Conservation (phyloP, 2,329 filamentous ascomycete species). For the Sporothrix mexicana region DNA sequence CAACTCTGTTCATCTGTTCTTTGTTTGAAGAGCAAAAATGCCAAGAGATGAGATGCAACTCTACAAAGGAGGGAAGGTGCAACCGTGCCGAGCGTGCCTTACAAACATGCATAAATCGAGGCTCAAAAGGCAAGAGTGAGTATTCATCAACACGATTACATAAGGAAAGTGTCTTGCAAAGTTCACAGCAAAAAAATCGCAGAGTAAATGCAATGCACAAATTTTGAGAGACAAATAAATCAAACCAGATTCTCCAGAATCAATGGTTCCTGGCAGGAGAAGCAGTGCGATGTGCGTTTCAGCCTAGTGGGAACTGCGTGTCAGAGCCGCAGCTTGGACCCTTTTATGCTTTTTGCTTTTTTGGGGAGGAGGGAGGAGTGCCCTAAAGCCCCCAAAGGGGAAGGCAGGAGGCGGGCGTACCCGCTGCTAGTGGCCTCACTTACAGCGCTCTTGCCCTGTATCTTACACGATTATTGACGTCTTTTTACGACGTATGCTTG, state of each 20-base stretch:
- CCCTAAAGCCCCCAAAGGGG: background rate
- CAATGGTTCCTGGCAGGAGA: constrained; percentile 14
- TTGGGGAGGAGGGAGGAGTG: constrained; percentile 8
- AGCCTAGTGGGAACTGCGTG: constrained; percentile 38
- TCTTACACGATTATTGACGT: background rate
- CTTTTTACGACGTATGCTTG: background rate
- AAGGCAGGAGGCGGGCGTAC: constrained; percentile 20
- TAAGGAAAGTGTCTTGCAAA: background rate
- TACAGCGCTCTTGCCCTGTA: background rate
- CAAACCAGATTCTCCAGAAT: background rate
- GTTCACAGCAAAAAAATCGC: background rate
- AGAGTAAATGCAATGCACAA: background rate
- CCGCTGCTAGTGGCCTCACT: constrained; percentile 21
- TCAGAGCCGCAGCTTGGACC: constrained; percentile 37
- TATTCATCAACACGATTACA: background rate
- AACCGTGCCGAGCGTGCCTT: no score
- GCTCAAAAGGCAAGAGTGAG: no score
- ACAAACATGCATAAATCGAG: background rate
- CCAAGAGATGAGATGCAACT: constrained; percentile 21
- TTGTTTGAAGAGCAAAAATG: no score
- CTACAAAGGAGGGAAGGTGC: background rate
- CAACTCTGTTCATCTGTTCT: background rate
- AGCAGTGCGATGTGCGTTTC: constrained; percentile 37
- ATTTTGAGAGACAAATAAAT: background rate
- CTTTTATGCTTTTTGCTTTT: no score